Conservation (phyloP, 1,139 yeast species). For the Debaryomyces coudertii region DNA sequence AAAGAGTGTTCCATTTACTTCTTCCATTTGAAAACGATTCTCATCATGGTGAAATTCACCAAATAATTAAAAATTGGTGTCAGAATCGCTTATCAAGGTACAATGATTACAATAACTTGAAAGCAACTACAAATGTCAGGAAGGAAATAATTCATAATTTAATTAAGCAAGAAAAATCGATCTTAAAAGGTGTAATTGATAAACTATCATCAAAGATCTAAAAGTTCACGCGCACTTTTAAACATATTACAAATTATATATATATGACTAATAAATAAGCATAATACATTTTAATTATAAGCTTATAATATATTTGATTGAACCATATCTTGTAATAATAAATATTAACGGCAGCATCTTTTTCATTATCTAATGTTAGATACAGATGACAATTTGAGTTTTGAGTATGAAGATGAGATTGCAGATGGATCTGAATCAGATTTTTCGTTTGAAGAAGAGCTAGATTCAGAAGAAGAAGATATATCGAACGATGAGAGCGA, state of each 20-base stretch:
- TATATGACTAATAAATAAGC: background rate
- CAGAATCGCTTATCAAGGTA: constrained; percentile 9
- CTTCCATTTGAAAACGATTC: constrained; percentile 15
- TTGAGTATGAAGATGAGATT: constrained; percentile 27
- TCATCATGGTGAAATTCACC: constrained; percentile 16
- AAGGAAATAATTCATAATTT: constrained; percentile 15
- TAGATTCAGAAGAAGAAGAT: constrained; percentile 15
- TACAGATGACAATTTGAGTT: constrained; percentile 19
- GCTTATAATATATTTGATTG: background rate
- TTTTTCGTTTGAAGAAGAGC: constrained; percentile 15
- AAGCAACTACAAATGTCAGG: constrained; percentile 12
- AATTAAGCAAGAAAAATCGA: constrained; percentile 22
- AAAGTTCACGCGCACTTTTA: constrained; percentile 4
- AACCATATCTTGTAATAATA: background rate
- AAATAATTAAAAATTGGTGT: constrained; percentile 26
- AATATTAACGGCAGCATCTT: background rate
- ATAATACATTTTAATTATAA: background rate
- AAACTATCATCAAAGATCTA: background rate
- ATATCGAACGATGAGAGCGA: constrained; percentile 11
- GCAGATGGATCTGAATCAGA: constrained; percentile 18
- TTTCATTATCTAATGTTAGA: constrained; percentile 19
- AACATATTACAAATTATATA: background rate
- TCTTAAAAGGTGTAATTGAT: constrained; percentile 16
- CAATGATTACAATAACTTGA: background rate
- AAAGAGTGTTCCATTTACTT: constrained; percentile 19